Evolutionary conservation across 1,284 basidiomycete species (phyloP).

Genomic region (Kalmanozyma brasiliensis): DNA sequence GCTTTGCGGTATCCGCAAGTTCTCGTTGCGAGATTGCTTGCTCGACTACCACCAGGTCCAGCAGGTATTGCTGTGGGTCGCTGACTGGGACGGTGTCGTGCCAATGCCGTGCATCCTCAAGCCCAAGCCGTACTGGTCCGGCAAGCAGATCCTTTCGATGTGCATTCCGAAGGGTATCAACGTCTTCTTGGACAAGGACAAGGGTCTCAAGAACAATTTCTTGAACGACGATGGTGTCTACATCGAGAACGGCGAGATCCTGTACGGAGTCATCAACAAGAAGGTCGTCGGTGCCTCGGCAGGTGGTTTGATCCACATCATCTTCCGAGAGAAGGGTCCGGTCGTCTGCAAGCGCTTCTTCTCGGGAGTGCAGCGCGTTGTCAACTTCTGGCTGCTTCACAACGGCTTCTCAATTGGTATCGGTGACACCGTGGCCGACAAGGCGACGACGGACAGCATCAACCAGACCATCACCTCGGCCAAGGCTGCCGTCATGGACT

Average conservation of each 20-base stretch:
- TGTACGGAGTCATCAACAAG: constrained; percentile 96
- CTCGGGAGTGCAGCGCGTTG: constrained; percentile 91
- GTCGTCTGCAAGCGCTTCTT: constrained; percentile 92
- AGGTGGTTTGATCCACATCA: constrained; percentile 94
- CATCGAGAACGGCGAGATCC: constrained; percentile 96
- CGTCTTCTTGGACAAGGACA: constrained; percentile 71
- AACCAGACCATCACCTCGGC: constrained; percentile 83
- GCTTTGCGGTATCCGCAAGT: constrained; percentile 95
- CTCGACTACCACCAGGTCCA: constrained; percentile 73
- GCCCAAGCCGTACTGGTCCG: constrained; percentile 96
- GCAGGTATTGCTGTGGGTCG: constrained; percentile 96
- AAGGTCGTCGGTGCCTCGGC: constrained; percentile 91
- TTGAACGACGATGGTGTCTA: constrained; percentile 85
- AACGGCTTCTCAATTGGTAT: constrained; percentile 99
- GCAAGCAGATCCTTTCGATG: constrained; percentile 94
- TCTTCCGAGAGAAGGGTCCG: constrained; percentile 96
- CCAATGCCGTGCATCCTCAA: constrained; percentile 94
- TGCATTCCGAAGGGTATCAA: constrained; percentile 96
- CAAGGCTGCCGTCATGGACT: constrained; percentile 72
- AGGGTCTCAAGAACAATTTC: constrained; percentile 62
- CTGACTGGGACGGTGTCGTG: constrained; percentile 93
- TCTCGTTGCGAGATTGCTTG: constrained; percentile 84
- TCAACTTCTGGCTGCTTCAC: constrained; percentile 99
- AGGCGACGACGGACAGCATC: constrained; percentile 83
- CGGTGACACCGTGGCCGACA: constrained; percentile 96